Evolutionary conservation across 495 filamentous ascomycete genomes (phyloP).

Genomic region (Aspergillus diversus): DNA sequence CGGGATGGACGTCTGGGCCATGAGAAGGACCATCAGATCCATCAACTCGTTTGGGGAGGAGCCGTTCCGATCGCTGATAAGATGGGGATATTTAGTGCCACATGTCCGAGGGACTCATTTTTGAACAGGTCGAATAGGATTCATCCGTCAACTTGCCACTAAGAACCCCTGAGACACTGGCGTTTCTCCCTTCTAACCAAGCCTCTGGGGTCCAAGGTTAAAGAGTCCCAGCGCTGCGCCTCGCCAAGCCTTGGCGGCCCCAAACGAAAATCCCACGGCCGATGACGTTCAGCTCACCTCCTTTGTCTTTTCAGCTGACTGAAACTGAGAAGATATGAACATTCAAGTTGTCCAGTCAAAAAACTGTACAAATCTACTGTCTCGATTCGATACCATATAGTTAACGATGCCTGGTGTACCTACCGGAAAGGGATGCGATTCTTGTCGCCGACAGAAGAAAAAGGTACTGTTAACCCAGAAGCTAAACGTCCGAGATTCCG

Average conservation of each 20-base stretch:
- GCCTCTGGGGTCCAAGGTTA: not conserved
- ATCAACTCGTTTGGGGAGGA: too few relatives aligned
- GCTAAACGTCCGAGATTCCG: not conserved
- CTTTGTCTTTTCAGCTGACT: not conserved
- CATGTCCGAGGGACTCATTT: too few relatives aligned
- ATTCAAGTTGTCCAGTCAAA: too few relatives aligned
- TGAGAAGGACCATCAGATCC: too few relatives aligned
- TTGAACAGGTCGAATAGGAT: too few relatives aligned
- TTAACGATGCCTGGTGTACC: constrained; percentile 54
- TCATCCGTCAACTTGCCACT: too few relatives aligned
- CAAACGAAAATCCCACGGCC: not conserved
- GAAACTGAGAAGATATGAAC: not conserved
- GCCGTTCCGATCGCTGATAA: too few relatives aligned
- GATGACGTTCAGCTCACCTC: not conserved
- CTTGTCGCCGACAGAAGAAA: constrained; percentile 57
- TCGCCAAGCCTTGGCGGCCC: constrained; percentile 14
- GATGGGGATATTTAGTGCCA: too few relatives aligned
- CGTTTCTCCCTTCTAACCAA: too few relatives aligned
- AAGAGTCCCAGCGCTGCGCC: constrained; percentile 9
- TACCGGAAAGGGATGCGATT: constrained; percentile 51
- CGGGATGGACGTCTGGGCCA: too few relatives aligned
- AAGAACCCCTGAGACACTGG: too few relatives aligned
- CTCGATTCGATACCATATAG: not conserved
- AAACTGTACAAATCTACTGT: too few relatives aligned
- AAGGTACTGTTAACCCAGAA: constrained; percentile 39